Percentiles rank a stretch among this genome's conserved stretches.
Evolutionary conservation across 2,329 filamentous ascomycete species (phyloP).

Genomic region (Helminthosporium solani): DNA sequence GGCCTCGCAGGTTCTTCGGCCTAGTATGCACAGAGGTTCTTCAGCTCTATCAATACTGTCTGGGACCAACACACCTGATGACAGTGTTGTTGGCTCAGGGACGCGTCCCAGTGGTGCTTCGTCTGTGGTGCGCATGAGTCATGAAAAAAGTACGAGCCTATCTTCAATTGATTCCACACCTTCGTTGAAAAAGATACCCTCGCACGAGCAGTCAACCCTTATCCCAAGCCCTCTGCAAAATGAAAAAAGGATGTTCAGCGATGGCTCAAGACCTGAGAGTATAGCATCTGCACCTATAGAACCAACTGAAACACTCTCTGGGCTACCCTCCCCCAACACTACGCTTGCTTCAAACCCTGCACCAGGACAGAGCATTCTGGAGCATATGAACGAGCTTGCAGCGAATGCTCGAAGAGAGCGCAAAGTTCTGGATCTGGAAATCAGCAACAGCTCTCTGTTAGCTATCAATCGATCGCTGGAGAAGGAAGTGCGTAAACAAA

Average conservation of each 20-base stretch:
- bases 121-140: slow-evolving; percentile 29
- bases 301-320: slow-evolving; percentile 22
- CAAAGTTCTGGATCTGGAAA: slow-evolving; percentile 94
- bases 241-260: slow-evolving; percentile 32
- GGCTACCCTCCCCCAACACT: slow-evolving; percentile 27
- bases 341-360: slow-evolving; percentile 62
- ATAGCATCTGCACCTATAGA: slow-evolving; percentile 28
- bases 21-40: slow-evolving; percentile 32
- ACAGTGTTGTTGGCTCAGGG: slow-evolving; percentile 20
- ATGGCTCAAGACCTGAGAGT: slow-evolving; percentile 28
- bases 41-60: slow-evolving; percentile 37
- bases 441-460: slow-evolving; percentile 90
- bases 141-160: slow-evolving; percentile 45
- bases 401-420: slow-evolving; percentile 87
- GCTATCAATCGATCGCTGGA: slow-evolving; percentile 95
- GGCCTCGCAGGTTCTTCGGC: slow-evolving; percentile 50
- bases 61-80: slow-evolving; percentile 25
- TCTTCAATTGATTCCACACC: slow-evolving; percentile 49
- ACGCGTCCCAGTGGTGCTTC: slow-evolving; percentile 38
- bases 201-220: slow-evolving; percentile 23
- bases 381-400: slow-evolving; percentile 72
- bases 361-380: slow-evolving; percentile 49
- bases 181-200: slow-evolving; percentile 28
- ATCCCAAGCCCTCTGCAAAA: slow-evolving; percentile 37
- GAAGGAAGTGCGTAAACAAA: slow-evolving; percentile 87